These are phyloP conservation scores for Sporodiniella umbellata DNA, from an alignment of 371 early-diverging fungal species.

Conservation along the genomic window DNA sequence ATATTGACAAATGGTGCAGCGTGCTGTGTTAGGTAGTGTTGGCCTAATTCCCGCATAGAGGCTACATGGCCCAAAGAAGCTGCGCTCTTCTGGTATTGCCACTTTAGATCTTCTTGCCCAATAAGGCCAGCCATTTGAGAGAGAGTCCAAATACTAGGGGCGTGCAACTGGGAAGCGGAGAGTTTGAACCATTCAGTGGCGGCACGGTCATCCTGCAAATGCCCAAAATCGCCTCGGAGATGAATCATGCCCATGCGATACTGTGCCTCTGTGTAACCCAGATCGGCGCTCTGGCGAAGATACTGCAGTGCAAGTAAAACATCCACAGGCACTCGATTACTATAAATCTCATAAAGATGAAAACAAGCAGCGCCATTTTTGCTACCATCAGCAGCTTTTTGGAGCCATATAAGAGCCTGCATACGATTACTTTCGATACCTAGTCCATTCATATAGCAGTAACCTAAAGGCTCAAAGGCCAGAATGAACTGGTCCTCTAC, in stretches of 20 bases:
- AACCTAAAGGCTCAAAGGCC: conserved; percentile 21
- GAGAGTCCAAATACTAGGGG: conserved; percentile 32
- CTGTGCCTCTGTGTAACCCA: conserved; percentile 38
- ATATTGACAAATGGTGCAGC: conserved; percentile 7
- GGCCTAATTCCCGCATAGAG: conserved; percentile 14
- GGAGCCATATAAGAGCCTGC: conserved; percentile 31
- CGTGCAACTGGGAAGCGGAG: conserved; percentile 29
- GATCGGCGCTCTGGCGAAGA: conserved; percentile 28
- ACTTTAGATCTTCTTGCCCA: conserved; percentile 27
- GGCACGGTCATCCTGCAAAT: conserved; percentile 18
- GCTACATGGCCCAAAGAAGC: conserved; percentile 26
- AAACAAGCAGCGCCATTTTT: conserved; percentile 30
- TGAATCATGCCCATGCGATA: conserved; percentile 30
- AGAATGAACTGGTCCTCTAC: conserved; percentile 28
- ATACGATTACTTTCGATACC: conserved; percentile 18
- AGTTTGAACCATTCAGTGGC: conserved; percentile 34
- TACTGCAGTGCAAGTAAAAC: conserved; percentile 17
- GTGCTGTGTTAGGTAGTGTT: conserved; percentile 11
- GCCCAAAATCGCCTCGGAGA: conserved; percentile 15
- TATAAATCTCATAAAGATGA: conserved; percentile 20
- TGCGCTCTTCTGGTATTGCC: conserved; percentile 32
- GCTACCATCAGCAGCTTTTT: conserved; percentile 23
- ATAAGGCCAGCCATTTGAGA: conserved; percentile 34
- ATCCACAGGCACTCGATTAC: conserved; percentile 9
- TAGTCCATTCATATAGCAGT: conserved; percentile 29